phyloP scores from a whole-genome alignment of 768 basidiomycete species.

The Rhizopogon roseolus region DNA sequence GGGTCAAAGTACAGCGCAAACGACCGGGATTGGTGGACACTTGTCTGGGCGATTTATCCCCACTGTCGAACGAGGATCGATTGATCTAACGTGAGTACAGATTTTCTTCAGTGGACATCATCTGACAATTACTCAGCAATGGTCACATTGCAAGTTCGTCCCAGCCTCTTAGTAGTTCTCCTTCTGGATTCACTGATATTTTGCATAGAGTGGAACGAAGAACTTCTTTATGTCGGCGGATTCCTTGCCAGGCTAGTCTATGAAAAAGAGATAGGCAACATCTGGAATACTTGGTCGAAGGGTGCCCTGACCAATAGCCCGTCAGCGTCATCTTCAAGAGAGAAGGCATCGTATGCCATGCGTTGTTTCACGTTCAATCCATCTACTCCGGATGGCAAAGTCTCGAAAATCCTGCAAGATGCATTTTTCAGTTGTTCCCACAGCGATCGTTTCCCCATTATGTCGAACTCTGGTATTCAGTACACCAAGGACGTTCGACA shows the following conservation, averaged over 20 bases:
- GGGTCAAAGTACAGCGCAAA: conserved; percentile 89
- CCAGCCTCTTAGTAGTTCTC: neutral
- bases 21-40: conserved; percentile 68
- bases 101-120: neutral
- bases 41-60: conserved; percentile 84
- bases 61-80: conserved; percentile 90
- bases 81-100: conserved; percentile 71
- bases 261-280: conserved; percentile 66
- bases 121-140: conserved; percentile 45
- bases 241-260: conserved; percentile 79
- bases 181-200: neutral
- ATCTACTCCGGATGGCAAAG: conserved; percentile 78
- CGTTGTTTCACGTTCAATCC: conserved; percentile 84
- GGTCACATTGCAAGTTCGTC: conserved; percentile 71
- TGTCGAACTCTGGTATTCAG: conserved; percentile 72
- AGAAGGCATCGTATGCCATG: conserved; percentile 60
- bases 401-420: conserved; percentile 60
- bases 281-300: conserved; percentile 34
- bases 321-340: neutral
- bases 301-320: neutral
- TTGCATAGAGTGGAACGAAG: conserved; percentile 77
- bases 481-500: conserved; percentile 64
- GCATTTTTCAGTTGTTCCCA: conserved; percentile 70
- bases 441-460: conserved; percentile 53
- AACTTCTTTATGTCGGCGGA: conserved; percentile 80